Percentiles rank a stretch among this genome's conserved stretches.
Conservation (phyloP, 345 rosid species). For the Cardamine occulta region DNA sequence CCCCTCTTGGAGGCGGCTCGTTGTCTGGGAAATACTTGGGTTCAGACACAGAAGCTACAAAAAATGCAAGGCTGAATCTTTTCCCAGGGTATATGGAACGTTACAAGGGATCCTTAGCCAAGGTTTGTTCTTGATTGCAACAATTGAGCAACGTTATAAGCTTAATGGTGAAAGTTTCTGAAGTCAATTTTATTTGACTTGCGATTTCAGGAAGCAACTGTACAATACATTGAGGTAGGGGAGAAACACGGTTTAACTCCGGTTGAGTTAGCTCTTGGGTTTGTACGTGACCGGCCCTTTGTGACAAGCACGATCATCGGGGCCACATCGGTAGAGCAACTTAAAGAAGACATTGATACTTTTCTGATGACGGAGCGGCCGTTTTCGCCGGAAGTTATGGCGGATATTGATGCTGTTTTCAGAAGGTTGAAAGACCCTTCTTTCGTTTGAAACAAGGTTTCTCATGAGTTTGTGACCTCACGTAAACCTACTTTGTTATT, state of each 20-base stretch:
- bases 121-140: slow-evolving; percentile 52
- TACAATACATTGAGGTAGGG: slow-evolving; percentile 63
- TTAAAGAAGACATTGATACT: slow-evolving; percentile 84
- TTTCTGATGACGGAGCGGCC: slow-evolving; percentile 67
- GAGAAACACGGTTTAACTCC: slow-evolving; percentile 76
- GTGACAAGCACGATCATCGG: slow-evolving; percentile 83
- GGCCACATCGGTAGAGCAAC: slow-evolving; percentile 73
- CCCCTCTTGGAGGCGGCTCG: slow-evolving; percentile 80
- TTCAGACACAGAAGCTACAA: slow-evolving; percentile 63
- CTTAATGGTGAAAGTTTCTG: not conserved
- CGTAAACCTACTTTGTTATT: not conserved
- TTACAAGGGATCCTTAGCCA: slow-evolving; percentile 65
- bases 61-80: slow-evolving; percentile 72
- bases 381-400: slow-evolving; percentile 61
- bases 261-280: slow-evolving; percentile 77
- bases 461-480: too few species aligned
- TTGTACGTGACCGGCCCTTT: slow-evolving; percentile 77
- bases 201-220: slow-evolving; percentile 70
- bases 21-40: slow-evolving; percentile 79
- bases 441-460: slow-evolving; percentile 23
- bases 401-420: slow-evolving; percentile 66
- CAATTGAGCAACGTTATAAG: not conserved
- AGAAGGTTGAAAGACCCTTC: slow-evolving; percentile 58
- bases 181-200: not conserved
- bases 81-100: slow-evolving; percentile 94